Base-by-base conservation (phyloP, 768 basidiomycete species). In the Saitozyma podzolica region DNA sequence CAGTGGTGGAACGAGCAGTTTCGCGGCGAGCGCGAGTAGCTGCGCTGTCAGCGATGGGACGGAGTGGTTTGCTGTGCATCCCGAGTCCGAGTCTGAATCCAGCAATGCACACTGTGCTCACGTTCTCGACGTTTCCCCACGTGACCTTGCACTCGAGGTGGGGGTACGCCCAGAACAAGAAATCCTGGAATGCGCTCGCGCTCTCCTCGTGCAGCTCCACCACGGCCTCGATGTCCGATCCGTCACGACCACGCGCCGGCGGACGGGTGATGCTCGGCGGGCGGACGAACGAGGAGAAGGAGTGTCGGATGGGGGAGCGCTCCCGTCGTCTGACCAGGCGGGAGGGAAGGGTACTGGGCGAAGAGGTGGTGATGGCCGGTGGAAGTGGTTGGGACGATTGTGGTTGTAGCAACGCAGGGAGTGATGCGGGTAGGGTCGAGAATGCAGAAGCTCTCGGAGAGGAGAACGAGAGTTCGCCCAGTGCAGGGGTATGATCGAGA, bases 41-140 rank as follows among this genome's bases (percentile, higher is more conserved):
- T 77, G 55, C 5, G 9, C 29, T 20, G 20, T 65, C 58, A 63
- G 54, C 51, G 29, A 29, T 29, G 29, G 29, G 29, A 5, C 29
- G 5, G 29, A 29, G 29, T 1, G 13, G 40, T 8, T 14, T 9
- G 9, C 0, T 14, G 51, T 11, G 8, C 48, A 42, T 50, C 9
- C 6, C 55, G 11, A 9, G 16, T 56, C 42, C n/a, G 48, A 19
- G 45, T 29, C 37, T n/a, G n/a, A n/a, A 39, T n/a, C n/a, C n/a
- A n/a, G n/a, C 29, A 29, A 29, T 29, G 29, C 29, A 29, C 29
- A 29, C 29, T 29, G 8, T 11, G 69, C 80, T 52, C 50, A 81
- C 80, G 92, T 88, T 88, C 70, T 91, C 92, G 37, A 92, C 94
- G 77, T 96, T 96, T 70, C 91, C 90, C 78, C 93, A 97, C 0